Evolutionary conservation across 228 moss, liverwort and hornwort genomes (phyloP), one percentile per base, ranked within the genome.

Genomic region (Sphagnum fallax): DNA sequence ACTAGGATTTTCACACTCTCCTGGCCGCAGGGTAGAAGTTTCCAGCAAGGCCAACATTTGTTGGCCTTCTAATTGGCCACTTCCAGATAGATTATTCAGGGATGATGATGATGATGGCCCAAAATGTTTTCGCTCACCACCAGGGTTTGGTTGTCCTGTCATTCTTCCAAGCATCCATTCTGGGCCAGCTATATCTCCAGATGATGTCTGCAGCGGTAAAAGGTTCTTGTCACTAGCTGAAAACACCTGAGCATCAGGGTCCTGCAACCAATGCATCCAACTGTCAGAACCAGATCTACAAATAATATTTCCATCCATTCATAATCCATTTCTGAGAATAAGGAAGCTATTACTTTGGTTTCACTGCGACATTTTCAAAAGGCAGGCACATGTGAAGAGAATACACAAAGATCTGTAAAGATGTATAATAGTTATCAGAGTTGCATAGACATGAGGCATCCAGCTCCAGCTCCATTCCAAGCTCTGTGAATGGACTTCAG

Each of bases 51-150:
- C 81, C 67, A 90, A 75, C 69, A 90, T 90, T 70, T 85, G 88
- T 78, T 90, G 82, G 51, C 88, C 85, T 76, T 88, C 95, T 48
- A 92, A 82, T 62, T 87, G 80, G 4, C 88, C 85, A 68, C 79
- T 73, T 52, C 71, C 80, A 67, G 83, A 68, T 49, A 89, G 75
- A 75, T 75, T 83, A 68, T 73, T 89, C 75, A 94, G 74, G 69
- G 83, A 71, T 32, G 32, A 32, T 32, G 32, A 32, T 59, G 88
- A 73, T 64, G 89, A 78, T 47, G 83, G 67, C n/a, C 85, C 84
- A 71, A 85, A 95, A 47, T 83, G 83, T 70, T 80, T 75, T 11
- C 77, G 67, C 53, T 77, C 90, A 70, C 81, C 89, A 58, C 82
- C 82, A 69, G 80, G 80, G 57, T 72, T 72, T 72, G 81, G 84